phyloP scores from a whole-genome alignment of 768 basidiomycete genomes.

The Suillus variegatus region DNA sequence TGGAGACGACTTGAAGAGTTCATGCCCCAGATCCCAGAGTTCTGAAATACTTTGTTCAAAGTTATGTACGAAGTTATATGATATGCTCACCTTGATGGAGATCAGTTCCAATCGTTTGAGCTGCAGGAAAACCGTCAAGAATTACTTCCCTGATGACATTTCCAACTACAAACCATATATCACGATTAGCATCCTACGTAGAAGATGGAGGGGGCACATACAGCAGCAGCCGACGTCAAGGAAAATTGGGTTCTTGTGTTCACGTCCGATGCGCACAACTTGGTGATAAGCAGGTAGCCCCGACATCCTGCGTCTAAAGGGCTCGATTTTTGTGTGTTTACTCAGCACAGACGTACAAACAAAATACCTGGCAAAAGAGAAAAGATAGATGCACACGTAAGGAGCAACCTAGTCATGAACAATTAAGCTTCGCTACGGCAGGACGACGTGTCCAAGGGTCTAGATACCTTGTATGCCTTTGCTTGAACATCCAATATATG shows the following conservation, averaged over 20 bases:
- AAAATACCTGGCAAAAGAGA: neutral
- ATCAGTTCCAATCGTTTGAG: constrained; percentile 36
- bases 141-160: constrained; percentile 37
- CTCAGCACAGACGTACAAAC: neutral
- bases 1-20: constrained; percentile 53
- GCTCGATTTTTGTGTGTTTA: neutral
- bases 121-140: constrained; percentile 37
- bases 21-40: constrained; percentile 61
- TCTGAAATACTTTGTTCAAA: constrained; percentile 28
- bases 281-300: constrained; percentile 11
- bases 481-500: constrained; percentile 28
- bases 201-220: constrained; percentile 16
- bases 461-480: constrained; percentile 25
- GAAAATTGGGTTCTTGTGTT: constrained; percentile 33
- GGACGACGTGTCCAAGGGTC: neutral
- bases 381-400: constrained; percentile 1
- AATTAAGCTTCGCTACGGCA: neutral
- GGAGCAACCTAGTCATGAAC: constrained; percentile 14
- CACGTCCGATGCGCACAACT: constrained; percentile 32
- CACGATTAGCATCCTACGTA: neutral
- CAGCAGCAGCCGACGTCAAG: constrained; percentile 44
- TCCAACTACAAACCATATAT: constrained; percentile 28
- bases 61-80: no score
- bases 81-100: constrained; percentile 29
- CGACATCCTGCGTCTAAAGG: neutral